Base-by-base conservation (phyloP, 805 yeast species). In the Saturnispora kantuleensis region DNA sequence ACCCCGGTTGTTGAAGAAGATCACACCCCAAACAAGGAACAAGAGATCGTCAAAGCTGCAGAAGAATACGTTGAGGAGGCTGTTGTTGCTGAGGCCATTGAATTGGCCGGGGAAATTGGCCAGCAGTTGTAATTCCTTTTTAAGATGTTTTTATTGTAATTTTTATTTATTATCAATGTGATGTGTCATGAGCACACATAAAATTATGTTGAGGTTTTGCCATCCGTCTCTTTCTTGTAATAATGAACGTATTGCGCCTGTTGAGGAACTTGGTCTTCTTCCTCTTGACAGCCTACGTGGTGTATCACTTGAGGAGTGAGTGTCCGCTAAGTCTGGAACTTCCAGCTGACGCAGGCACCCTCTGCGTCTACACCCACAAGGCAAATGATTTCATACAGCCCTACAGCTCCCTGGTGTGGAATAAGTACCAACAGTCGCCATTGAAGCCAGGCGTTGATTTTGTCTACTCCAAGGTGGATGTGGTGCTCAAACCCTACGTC, bases 81-180 rank as follows among this genome's bases (percentile, higher is more conserved):
- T 10, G 9, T 38, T 5, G 46, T 39, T 17, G 36, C 30, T 7
- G 46, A 38, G 18, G 42, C 39, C 12, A 44, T 44, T 21, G 46
- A 44, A 34, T 13, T 38, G n/a, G 46, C 46, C 7, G 32, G 35
- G 15, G 50, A 45, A 31, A 35, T 45, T n/a, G 52, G 47, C 11
- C 32, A 41, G n/a, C 42, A 41, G 8, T 18, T 48, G 4, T 48
- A 15, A 42, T 34, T 31, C 34, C n/a, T 31, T 31, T 31, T n/a
- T 31, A 31, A n/a, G 15, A 5, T 31, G 15, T 31, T n/a, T 31
- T n/a, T 31, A n/a, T n/a, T 31, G 34, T 31, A 31, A 31, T 21
- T 21, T 21, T 21, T 21, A 31, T 13, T n/a, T n/a, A 31, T 13
- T 31, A n/a, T n/a, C 34, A 31, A 31, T n/a, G 15, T 31, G 34